Evolutionary conservation across 2,329 filamentous ascomycete species (phyloP), one percentile per base, ranked within the genome.

Genomic region (Xylariaceae sp.): DNA sequence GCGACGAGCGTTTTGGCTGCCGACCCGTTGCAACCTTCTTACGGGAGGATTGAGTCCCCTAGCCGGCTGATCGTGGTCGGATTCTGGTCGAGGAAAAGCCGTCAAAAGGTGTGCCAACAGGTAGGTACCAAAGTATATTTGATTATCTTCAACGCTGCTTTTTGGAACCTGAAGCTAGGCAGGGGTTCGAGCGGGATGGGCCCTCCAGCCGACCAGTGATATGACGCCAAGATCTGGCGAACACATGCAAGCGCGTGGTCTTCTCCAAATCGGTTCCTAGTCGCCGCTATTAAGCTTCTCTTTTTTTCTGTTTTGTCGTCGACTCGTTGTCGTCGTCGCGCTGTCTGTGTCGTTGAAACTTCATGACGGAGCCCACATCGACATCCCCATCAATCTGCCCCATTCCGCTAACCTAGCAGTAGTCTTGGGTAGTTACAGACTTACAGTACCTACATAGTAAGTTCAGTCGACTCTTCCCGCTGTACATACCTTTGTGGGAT

Each of bases 251-350:
- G 34, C 33, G 36, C 34, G 30, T 52, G 28, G 36, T 28, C 26
- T 21, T 53, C 50, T 50, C 51, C 48, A 51, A 52, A 54, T 51
- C 47, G 47, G 41, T 40, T 42, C 40, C 46, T 42, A 44, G 41
- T 50, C 43, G 41, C 48, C 47, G 47, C 34, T 29, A 16, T 43
- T 34, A 37, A 39, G 42, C 36, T 41, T 46, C 36, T 29, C n/a
- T n/a, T n/a, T n/a, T n/a, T n/a, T n/a, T n/a, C n/a, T n/a, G n/a
- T n/a, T n/a, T n/a, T n/a, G n/a, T n/a, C n/a, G n/a, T n/a, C n/a
- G n/a, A n/a, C n/a, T n/a, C n/a, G n/a, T n/a, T n/a, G n/a, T n/a
- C n/a, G n/a, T n/a, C n/a, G n/a, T n/a, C n/a, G n/a, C n/a, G n/a
- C n/a, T n/a, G n/a, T n/a, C n/a, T n/a, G n/a, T n/a, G n/a, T n/a